Evolutionary conservation across 2,329 filamentous ascomycete genomes (phyloP), one percentile per base, ranked within the genome.

Genomic region (Calonectria leucothoes): DNA sequence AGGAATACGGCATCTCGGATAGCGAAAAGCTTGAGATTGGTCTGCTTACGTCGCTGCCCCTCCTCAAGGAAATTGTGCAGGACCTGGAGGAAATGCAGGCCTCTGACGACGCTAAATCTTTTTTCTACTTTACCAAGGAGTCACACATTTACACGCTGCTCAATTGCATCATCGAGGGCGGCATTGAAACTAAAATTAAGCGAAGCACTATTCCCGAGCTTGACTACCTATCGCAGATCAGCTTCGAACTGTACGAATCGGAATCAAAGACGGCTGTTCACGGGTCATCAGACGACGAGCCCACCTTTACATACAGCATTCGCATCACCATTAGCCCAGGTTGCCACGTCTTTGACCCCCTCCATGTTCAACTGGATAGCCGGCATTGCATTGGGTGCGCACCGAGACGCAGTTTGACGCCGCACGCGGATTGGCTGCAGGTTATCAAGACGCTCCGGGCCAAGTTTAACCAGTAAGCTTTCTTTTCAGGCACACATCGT

Each of bases 121-220:
- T 98, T 88, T 95, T 98, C 85, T 99, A 99, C 87, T 99, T 99
- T 85, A 99, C 97, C 76, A 99, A 99, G 85, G 97, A 99, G 85
- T 98, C 95, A 0, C 97, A 99, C 83, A 98, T 99, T 76, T 99
- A 99, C 86, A 99, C 97, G 6, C 90, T 99, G 6, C 91, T 99
- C 72, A 99, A 99, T 84, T 98, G 96, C 83, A 98, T 99, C 78
- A 91, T 99, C 31, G 97, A 99, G 84, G 97, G 97, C 74, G 97
- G 97, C 35, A 94, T 99, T 77, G 94, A 97, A 82, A 98, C 96
- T 29, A 99, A 99, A 87, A 98, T 99, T 82, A 94, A 95, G 79
- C 94, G 97, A 45, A 96, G 95, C 81, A 95, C 95, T 49, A 99
- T 99, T 76, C 97, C 97, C 0, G 97, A 99, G 85, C 92, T 99